phyloP scores from a whole-genome alignment of 2,329 filamentous ascomycete species.

The Sporothrix schenckii region DNA sequence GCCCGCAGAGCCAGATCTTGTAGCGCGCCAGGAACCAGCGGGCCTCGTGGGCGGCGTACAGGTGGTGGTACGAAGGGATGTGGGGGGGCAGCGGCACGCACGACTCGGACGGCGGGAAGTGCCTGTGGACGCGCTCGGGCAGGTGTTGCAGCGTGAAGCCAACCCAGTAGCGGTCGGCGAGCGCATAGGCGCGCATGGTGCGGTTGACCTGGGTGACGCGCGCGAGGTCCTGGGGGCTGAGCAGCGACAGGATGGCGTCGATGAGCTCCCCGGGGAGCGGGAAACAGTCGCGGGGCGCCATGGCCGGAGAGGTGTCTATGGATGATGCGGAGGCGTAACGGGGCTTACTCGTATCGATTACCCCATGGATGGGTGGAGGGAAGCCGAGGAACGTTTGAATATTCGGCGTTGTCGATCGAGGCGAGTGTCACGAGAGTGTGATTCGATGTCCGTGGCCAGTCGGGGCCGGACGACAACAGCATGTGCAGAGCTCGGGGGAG shows the following conservation, averaged over 20 bases:
- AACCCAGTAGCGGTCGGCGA: slow-evolving; percentile 73
- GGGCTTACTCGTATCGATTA: not conserved
- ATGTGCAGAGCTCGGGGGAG: not conserved
- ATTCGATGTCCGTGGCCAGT: not conserved
- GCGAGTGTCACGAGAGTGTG: not conserved
- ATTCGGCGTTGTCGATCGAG: too few relatives aligned
- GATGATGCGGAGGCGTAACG: not conserved
- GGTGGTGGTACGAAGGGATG: slow-evolving; percentile 65
- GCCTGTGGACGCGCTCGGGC: slow-evolving; percentile 49
- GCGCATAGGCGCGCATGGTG: slow-evolving; percentile 60
- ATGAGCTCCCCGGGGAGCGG: slow-evolving; percentile 74
- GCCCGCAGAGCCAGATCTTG: slow-evolving; percentile 85
- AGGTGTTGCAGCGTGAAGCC: slow-evolving; percentile 69
- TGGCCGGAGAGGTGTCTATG: not conserved
- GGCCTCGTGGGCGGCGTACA: slow-evolving; percentile 74
- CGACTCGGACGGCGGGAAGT: slow-evolving; percentile 33
- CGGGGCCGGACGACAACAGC: not conserved
- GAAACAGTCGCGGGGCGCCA: not conserved
- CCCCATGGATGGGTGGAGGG: not conserved
- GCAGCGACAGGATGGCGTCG: slow-evolving; percentile 67
- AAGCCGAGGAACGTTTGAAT: not conserved
- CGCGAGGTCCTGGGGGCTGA: slow-evolving; percentile 67
- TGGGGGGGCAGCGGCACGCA: slow-evolving; percentile 58
- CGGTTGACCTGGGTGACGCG: slow-evolving; percentile 64
- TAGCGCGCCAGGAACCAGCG: slow-evolving; percentile 81